Evolutionary conservation across 176 grass and related monocot genomes (phyloP).

Genomic region (bread wheat (Triticum aestivum)): DNA sequence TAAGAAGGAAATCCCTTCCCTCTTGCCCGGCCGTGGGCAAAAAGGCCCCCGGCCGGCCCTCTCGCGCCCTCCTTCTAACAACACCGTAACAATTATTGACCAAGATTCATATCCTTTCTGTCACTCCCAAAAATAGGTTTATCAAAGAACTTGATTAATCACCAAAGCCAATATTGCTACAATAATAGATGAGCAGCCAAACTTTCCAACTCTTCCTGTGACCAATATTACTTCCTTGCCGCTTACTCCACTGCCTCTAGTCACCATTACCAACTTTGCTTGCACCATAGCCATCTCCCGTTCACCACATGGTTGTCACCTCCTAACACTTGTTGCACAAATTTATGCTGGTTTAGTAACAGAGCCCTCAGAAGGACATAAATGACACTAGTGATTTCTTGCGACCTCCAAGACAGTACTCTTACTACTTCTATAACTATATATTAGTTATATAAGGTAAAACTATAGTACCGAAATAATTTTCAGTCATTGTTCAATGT

Average conservation of each 20-base stretch:
- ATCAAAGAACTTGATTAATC: conserved; percentile 2
- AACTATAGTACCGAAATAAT: background rate
- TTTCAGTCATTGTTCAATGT: background rate
- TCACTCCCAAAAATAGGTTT: background rate
- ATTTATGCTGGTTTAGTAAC: background rate
- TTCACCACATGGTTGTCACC: background rate
- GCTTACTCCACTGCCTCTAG: background rate
- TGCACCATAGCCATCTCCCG: background rate
- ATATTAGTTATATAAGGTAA: background rate
- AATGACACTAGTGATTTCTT: background rate
- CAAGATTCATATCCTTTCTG: too few relatives aligned
- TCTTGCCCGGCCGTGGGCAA: too few relatives aligned
- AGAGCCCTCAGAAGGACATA: background rate
- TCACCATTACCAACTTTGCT: background rate
- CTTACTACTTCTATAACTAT: background rate
- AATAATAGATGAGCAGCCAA: background rate
- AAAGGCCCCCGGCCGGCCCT: too few relatives aligned
- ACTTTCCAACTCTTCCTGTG: background rate
- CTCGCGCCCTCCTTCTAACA: too few relatives aligned
- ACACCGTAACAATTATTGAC: too few relatives aligned
- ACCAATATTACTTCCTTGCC: background rate
- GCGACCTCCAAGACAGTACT: background rate
- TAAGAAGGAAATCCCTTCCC: too few relatives aligned
- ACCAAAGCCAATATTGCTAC: background rate
- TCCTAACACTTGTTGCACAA: background rate